A percentile compares a stretch with the other conserved stretches of the same genome.
Conservation (phyloP, 257 asterid species). For the Nicotiana benthamiana region DNA sequence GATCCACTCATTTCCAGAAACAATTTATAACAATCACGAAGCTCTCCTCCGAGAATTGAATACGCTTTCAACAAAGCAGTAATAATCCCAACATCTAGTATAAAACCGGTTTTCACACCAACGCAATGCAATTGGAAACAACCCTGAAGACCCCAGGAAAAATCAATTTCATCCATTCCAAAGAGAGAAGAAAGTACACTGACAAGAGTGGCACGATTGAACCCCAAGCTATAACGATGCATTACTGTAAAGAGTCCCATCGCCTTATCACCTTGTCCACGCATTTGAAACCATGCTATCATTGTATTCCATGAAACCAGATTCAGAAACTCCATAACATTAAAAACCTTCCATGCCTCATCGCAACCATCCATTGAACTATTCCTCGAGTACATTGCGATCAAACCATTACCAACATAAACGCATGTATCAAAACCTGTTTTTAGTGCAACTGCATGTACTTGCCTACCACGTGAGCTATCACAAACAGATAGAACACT, state of each 20-base stretch:
- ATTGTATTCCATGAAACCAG: slow-evolving; percentile 70
- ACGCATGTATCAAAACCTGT: slow-evolving; percentile 54
- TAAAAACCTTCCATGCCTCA: slow-evolving; percentile 64
- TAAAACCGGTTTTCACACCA: slow-evolving; percentile 41
- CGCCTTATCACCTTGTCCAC: slow-evolving; percentile 35
- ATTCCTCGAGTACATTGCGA: slow-evolving; percentile 61
- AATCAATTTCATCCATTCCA: slow-evolving; percentile 16
- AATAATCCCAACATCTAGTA: slow-evolving; percentile 47
- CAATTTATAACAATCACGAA: slow-evolving; percentile 35
- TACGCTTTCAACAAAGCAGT: slow-evolving; percentile 66
- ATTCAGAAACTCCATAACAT: slow-evolving; percentile 37
- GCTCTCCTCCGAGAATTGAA: slow-evolving; percentile 44
- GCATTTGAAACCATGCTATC: slow-evolving; percentile 50
- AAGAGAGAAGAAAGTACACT: slow-evolving; percentile 44
- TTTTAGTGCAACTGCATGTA: slow-evolving; percentile 49
- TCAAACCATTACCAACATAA: slow-evolving; percentile 74
- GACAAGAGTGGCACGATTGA: slow-evolving; percentile 57
- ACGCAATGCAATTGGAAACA: slow-evolving; percentile 59
- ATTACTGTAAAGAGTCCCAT: slow-evolving; percentile 32
- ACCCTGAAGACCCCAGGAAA: slow-evolving; percentile 22
- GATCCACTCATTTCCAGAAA: slow-evolving; percentile 40
- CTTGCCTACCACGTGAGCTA: slow-evolving; percentile 52
- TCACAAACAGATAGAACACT: slow-evolving; percentile 65
- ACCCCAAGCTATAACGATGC: slow-evolving; percentile 43
- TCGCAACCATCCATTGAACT: slow-evolving; percentile 7